phyloP scores from a whole-genome alignment of 2,329 filamentous ascomycete genomes.

The Neophaeococcomyces mojaviensis region DNA sequence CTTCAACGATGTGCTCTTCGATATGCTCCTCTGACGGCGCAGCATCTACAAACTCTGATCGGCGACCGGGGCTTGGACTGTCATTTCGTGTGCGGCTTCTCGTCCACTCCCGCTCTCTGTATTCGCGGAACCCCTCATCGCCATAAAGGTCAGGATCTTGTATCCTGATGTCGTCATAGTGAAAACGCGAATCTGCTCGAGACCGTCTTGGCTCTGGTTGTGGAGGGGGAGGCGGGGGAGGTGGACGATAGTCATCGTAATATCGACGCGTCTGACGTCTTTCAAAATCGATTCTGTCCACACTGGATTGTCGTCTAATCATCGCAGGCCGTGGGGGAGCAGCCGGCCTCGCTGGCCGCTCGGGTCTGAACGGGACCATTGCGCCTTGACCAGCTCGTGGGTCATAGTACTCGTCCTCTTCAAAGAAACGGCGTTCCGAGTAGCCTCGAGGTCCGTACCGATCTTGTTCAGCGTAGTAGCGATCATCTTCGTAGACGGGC shows the following conservation, averaged over 20 bases:
- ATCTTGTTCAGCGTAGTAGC: slow-evolving; percentile 32
- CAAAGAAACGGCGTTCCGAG: slow-evolving; percentile 31
- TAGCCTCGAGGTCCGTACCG: slow-evolving; percentile 37
- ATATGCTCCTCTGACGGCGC: slow-evolving; percentile 44
- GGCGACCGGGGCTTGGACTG: slow-evolving; percentile 21
- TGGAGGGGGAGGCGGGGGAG: slow-evolving; percentile 38
- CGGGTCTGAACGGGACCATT: slow-evolving; percentile 49
- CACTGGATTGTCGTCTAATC: slow-evolving; percentile 73
- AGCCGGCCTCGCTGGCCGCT: slow-evolving; percentile 47
- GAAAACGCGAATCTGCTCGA: slow-evolving; percentile 50
- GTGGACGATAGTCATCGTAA: slow-evolving; percentile 31
- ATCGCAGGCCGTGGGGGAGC: slow-evolving; percentile 57
- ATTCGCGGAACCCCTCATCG: slow-evolving; percentile 63
- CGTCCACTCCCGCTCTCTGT: slow-evolving; percentile 56
- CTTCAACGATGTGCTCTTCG: slow-evolving; percentile 59
- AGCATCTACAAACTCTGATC: slow-evolving; percentile 27
- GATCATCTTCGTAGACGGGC: slow-evolving; percentile 32
- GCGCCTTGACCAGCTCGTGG: slow-evolving; percentile 41
- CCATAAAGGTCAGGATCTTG: slow-evolving; percentile 62
- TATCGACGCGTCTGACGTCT: slow-evolving; percentile 48
- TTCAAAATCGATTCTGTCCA: slow-evolving; percentile 81
- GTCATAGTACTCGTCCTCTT: slow-evolving; percentile 30
- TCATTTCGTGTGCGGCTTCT: slow-evolving; percentile 32
- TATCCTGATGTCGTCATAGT: slow-evolving; percentile 59
- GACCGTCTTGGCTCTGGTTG: slow-evolving; percentile 44